Percentiles rank a stretch among this genome's conserved stretches.
Evolutionary conservation across 2,329 filamentous ascomycete species (phyloP).

Genomic region (Rachicladosporium sp.): DNA sequence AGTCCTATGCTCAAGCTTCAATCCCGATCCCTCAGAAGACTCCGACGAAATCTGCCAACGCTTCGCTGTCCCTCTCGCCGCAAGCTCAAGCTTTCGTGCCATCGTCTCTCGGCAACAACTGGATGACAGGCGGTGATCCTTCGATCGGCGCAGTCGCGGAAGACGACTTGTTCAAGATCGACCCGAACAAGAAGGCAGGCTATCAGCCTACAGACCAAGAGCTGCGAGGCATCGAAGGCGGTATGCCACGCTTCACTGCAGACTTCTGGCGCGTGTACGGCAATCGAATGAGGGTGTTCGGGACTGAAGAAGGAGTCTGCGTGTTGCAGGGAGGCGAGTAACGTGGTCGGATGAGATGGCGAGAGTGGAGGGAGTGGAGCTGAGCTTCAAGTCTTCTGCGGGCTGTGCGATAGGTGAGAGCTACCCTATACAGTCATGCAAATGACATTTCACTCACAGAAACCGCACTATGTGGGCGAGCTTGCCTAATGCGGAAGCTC

Average conservation of each 20-base stretch:
- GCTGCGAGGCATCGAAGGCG: constrained; percentile 10
- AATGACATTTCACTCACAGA: too few species aligned
- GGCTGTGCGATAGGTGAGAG: constrained; percentile 10
- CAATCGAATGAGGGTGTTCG: constrained; percentile 49
- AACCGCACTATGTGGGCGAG: too few species aligned
- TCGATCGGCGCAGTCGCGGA: constrained; percentile 11
- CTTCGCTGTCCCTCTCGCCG: constrained; percentile 4
- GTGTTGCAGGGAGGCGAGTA: constrained; percentile 11
- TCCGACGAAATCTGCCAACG: not conserved
- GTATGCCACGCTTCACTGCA: constrained; percentile 39
- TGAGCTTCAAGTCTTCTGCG: not conserved
- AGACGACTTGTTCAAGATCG: constrained; percentile 15
- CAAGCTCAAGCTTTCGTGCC: constrained; percentile 14
- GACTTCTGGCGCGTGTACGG: constrained; percentile 47
- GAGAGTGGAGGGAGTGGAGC: not conserved
- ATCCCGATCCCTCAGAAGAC: constrained; percentile 1
- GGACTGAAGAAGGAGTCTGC: constrained; percentile 42
- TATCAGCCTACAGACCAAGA: not conserved
- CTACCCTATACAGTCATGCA: constrained; percentile 8
- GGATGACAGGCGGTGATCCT: constrained; percentile 20
- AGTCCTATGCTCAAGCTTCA: not conserved
- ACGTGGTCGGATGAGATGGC: not conserved
- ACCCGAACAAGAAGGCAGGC: constrained; percentile 11
- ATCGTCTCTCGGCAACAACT: constrained; percentile 14
- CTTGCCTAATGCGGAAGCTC: too few species aligned